A percentile compares a stretch with the other conserved stretches of the same genome.
These are phyloP conservation scores for Starmerella ratchasimensis DNA, from an alignment of 805 yeast species.

Conservation along the genomic window DNA sequence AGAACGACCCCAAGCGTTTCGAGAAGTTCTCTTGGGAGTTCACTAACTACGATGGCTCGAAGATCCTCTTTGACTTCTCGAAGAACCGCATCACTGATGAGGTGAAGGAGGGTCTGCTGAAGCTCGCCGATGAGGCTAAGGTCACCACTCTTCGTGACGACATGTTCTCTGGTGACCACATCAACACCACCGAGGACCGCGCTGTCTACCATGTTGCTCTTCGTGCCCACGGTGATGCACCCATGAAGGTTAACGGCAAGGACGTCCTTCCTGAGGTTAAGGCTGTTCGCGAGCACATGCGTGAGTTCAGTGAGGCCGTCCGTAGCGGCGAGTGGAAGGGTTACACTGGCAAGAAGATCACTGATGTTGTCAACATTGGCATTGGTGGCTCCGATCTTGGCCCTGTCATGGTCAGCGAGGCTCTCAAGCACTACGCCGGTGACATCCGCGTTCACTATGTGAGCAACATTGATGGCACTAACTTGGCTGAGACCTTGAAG, in stretches of 20 bases:
- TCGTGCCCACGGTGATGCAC: slow-evolving; percentile 77
- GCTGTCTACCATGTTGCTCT: slow-evolving; percentile 96
- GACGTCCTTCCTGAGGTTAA: slow-evolving; percentile 89
- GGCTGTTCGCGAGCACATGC: slow-evolving; percentile 85
- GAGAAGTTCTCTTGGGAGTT: slow-evolving; percentile 64
- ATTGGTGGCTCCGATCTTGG: slow-evolving; percentile 98
- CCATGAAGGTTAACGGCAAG: slow-evolving; percentile 77
- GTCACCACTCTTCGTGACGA: slow-evolving; percentile 78
- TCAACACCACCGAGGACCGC: slow-evolving; percentile 81
- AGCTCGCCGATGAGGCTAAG: slow-evolving; percentile 79
- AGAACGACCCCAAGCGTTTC: slow-evolving; percentile 60
- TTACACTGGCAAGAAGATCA: slow-evolving; percentile 85
- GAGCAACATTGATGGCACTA: slow-evolving; percentile 97
- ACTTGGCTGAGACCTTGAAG: slow-evolving; percentile 81
- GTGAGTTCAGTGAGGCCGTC: slow-evolving; percentile 79
- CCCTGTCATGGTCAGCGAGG: slow-evolving; percentile 99
- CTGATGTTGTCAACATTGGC: slow-evolving; percentile 93
- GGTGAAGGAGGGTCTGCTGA: slow-evolving; percentile 49
- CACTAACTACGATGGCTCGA: slow-evolving; percentile 71
- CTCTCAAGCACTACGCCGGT: slow-evolving; percentile 77
- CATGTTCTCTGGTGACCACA: slow-evolving; percentile 85
- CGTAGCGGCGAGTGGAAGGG: slow-evolving; percentile 96
- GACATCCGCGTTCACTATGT: slow-evolving; percentile 74
- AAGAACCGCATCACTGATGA: slow-evolving; percentile 87
- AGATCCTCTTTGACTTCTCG: slow-evolving; percentile 87